Evolutionary conservation across 768 basidiomycete species (phyloP).

Genomic region (Lanmaoa pseudosensibilis): DNA sequence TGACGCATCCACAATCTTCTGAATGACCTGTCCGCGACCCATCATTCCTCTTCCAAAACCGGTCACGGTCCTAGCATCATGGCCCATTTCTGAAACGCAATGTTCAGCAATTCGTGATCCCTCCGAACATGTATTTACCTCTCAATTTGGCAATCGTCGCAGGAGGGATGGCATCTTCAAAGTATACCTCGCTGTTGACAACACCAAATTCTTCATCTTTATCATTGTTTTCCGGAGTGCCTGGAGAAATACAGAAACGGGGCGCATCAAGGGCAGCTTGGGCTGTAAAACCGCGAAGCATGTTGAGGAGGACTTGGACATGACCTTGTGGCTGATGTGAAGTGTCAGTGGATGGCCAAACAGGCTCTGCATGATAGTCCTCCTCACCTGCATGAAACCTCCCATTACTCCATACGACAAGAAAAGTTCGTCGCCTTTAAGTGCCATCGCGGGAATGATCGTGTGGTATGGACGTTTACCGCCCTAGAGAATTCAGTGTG

Average conservation of each 20-base stretch:
- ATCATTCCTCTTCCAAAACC: constrained; percentile 66
- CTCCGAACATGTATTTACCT: constrained; percentile 43
- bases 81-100: constrained; percentile 73
- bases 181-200: constrained; percentile 78
- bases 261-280: constrained; percentile 94
- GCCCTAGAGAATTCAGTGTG: constrained; percentile 42
- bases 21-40: constrained; percentile 90
- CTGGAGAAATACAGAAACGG: constrained; percentile 93
- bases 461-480: constrained; percentile 92
- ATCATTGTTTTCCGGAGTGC: constrained; percentile 60
- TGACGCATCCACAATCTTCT: constrained; percentile 63
- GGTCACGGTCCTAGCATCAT: constrained; percentile 63
- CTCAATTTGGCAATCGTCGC: constrained; percentile 64
- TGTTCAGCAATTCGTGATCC: not conserved
- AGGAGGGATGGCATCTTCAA: constrained; percentile 78
- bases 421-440: constrained; percentile 77
- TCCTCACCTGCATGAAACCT: constrained; percentile 76
- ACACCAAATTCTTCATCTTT: constrained; percentile 53
- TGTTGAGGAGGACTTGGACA: constrained; percentile 89
- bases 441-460: constrained; percentile 89
- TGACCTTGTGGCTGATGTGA: constrained; percentile 83
- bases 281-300: constrained; percentile 81
- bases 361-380: constrained; percentile 1
- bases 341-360: not conserved
- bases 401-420: constrained; percentile 92